Evolutionary conservation across 768 basidiomycete genomes (phyloP).

Genomic region (Hericium erinaceus): DNA sequence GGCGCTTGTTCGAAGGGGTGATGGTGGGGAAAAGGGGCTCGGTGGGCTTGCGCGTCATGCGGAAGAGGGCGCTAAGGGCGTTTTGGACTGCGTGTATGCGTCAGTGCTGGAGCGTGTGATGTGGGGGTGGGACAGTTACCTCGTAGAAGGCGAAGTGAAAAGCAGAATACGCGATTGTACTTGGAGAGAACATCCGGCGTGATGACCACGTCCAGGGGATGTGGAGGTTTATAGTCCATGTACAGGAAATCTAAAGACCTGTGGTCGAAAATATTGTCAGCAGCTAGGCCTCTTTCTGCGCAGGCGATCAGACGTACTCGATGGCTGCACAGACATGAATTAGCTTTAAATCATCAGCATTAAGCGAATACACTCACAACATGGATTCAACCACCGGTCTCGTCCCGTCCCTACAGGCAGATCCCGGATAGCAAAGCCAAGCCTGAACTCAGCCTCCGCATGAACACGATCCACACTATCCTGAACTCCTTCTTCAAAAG

Average conservation of each 20-base stretch:
- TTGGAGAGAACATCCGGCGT: conserved; percentile 67
- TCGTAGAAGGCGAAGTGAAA: conserved; percentile 70
- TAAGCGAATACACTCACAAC: conserved; percentile 42
- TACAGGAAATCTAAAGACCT: conserved; percentile 87
- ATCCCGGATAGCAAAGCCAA: conserved; percentile 82
- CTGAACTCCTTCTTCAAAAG: neutral
- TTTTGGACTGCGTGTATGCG: conserved; percentile 44
- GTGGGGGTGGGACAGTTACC: conserved; percentile 32
- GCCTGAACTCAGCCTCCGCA: conserved; percentile 61
- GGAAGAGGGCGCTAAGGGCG: conserved; percentile 54
- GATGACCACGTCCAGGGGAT: conserved; percentile 65
- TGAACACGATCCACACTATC: conserved; percentile 17
- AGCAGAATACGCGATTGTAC: conserved; percentile 77
- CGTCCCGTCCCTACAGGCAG: conserved; percentile 52
- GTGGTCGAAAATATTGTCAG: conserved; percentile 5
- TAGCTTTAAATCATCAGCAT: neutral
- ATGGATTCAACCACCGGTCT: conserved; percentile 75
- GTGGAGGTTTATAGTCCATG: conserved; percentile 84
- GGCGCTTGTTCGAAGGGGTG: conserved; percentile 37
- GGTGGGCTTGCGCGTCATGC: conserved; percentile 40
- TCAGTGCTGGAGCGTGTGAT: neutral
- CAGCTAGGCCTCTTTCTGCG: neutral
- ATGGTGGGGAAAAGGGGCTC: conserved; percentile 53
- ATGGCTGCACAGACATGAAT: conserved; percentile 18
- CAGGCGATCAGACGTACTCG: conserved; percentile 20